These are phyloP conservation scores for Xylaria sp. DNA, from an alignment of 2,329 filamentous ascomycete species.

Conservation along the genomic window DNA sequence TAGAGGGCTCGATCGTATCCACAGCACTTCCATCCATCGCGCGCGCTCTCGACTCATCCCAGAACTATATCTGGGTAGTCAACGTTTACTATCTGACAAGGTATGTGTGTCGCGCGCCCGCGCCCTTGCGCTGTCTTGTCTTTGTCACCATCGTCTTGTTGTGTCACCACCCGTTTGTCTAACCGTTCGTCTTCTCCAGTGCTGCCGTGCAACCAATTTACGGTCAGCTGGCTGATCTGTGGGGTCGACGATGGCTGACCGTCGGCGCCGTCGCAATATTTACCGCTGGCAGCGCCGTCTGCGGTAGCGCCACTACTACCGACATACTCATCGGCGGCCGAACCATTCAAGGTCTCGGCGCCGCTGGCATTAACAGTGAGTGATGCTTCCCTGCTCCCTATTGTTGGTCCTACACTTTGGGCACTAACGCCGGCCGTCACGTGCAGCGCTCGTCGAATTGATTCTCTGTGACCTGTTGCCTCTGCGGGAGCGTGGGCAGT, in stretches of 20 bases:
- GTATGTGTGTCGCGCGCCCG: constrained; percentile 31
- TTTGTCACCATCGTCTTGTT: background rate
- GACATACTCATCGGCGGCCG: constrained; percentile 55
- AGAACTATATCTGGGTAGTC: constrained; percentile 38
- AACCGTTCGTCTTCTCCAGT: constrained; percentile 6
- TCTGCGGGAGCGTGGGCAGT: constrained; percentile 57
- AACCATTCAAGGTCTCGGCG: constrained; percentile 56
- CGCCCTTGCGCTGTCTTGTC: constrained; percentile 22
- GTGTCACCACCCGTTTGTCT: background rate
- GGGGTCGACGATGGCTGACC: constrained; percentile 55
- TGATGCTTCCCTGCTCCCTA: background rate
- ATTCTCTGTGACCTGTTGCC: constrained; percentile 61
- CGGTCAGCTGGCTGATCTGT: constrained; percentile 59
- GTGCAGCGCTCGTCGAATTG: constrained; percentile 55
- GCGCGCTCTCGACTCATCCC: constrained; percentile 27
- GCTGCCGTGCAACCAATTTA: constrained; percentile 56
- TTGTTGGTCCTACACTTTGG: background rate
- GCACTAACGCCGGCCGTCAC: background rate
- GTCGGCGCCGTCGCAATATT: constrained; percentile 55
- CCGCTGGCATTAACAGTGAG: constrained; percentile 52
- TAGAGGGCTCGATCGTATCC: constrained; percentile 37
- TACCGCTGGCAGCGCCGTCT: constrained; percentile 58
- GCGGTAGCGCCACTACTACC: constrained; percentile 53
- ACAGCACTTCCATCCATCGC: constrained; percentile 37
- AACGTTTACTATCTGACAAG: constrained; percentile 41